Conservation (phyloP, 2,329 filamentous ascomycete species). For the Hypocrella siamensis region DNA sequence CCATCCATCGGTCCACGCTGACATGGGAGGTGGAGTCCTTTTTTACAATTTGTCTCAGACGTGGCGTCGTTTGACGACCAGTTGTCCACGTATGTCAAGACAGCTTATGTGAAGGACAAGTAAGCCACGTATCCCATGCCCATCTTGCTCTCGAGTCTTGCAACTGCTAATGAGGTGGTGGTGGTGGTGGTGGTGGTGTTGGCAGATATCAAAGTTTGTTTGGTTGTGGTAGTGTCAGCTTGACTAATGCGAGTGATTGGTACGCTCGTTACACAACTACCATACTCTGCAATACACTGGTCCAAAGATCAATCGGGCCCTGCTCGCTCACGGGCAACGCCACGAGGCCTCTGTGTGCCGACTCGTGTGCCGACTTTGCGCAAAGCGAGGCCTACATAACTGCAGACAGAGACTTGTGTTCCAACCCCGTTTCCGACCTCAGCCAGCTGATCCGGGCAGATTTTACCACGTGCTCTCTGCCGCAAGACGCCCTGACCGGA, state of each 20-base stretch:
- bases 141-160: neutral
- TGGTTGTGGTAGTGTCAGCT: slow-evolving; percentile 64
- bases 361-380: slow-evolving; percentile 75
- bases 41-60: slow-evolving; percentile 68
- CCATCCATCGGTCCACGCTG: neutral
- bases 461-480: slow-evolving; percentile 77
- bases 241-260: slow-evolving; percentile 62
- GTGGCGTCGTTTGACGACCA: slow-evolving; percentile 61
- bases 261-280: slow-evolving; percentile 91
- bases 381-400: slow-evolving; percentile 78
- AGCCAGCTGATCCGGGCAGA: slow-evolving; percentile 74
- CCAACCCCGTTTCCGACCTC: slow-evolving; percentile 46
- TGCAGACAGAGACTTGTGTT: slow-evolving; percentile 58
- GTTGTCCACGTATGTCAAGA: slow-evolving; percentile 56
- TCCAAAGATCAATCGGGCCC: slow-evolving; percentile 66
- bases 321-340: slow-evolving; percentile 52
- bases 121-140: slow-evolving; percentile 22
- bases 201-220: slow-evolving; percentile 65
- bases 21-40: slow-evolving; percentile 43
- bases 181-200: too few relatives aligned
- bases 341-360: slow-evolving; percentile 69
- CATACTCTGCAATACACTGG: slow-evolving; percentile 81
- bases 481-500: slow-evolving; percentile 60
- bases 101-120: slow-evolving; percentile 63
- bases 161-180: too few relatives aligned